A percentile compares a stretch with the other conserved stretches of the same genome.
These are phyloP conservation scores for Colletotrichum spinosum DNA, from an alignment of 2,329 filamentous ascomycete genomes.

Conservation along the genomic window DNA sequence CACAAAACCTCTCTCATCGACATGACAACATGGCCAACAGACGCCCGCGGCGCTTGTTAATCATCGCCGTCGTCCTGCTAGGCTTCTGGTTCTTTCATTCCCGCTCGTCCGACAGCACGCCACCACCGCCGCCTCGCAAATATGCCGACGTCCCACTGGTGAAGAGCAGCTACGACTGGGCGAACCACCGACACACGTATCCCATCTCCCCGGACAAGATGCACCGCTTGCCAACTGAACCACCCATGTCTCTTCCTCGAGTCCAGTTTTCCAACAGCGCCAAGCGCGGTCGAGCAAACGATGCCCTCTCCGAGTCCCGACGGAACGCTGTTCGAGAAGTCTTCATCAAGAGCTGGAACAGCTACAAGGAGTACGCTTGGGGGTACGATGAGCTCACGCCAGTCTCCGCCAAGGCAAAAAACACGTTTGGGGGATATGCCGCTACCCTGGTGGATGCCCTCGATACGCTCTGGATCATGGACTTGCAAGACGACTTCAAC, in stretches of 20 bases:
- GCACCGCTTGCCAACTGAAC: conserved; percentile 26
- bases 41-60: conserved; percentile 34
- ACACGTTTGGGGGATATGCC: conserved; percentile 60
- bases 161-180: conserved; percentile 37
- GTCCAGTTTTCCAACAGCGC: conserved; percentile 34
- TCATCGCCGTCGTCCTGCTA: conserved; percentile 31
- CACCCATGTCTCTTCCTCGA: conserved; percentile 21
- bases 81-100: conserved; percentile 20
- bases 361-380: conserved; percentile 60
- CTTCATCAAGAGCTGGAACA: conserved; percentile 53
- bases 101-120: neutral
- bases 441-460: conserved; percentile 58
- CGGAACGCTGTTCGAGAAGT: conserved; percentile 46
- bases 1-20: neutral
- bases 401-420: conserved; percentile 50
- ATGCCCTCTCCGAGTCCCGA: conserved; percentile 32
- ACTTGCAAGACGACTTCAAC: conserved; percentile 60
- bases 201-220: conserved; percentile 29
- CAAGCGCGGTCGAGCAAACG: conserved; percentile 24
- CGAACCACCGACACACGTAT: conserved; percentile 27
- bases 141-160: conserved; percentile 24
- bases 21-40: conserved; percentile 37
- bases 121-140: conserved; percentile 7
- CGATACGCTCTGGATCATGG: conserved; percentile 68
- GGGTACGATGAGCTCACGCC: conserved; percentile 59